Conservation (phyloP, 1,284 basidiomycete species). For the Apiotrichum siamense region DNA sequence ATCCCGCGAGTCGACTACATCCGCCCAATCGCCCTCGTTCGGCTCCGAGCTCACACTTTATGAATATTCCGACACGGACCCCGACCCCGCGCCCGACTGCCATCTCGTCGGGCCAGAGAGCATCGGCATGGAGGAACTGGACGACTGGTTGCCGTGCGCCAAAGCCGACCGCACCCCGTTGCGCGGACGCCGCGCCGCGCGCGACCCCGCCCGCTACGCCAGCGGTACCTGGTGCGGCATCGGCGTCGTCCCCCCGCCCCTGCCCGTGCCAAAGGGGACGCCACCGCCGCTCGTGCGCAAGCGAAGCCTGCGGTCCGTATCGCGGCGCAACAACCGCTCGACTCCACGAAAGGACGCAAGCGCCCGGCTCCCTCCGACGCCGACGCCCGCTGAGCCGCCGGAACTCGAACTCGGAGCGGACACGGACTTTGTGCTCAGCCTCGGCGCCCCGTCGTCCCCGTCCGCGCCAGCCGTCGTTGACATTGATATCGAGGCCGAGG, state of each 20-base stretch:
- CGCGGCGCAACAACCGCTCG: constrained; percentile 10
- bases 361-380: constrained; percentile 8
- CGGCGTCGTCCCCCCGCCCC: constrained; percentile 31
- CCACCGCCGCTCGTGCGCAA: constrained; percentile 14
- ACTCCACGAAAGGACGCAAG: constrained; percentile 10
- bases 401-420: constrained; percentile 10
- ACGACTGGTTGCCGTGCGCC: constrained; percentile 32
- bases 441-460: background rate
- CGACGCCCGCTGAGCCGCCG: constrained; percentile 1
- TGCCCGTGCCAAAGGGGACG: background rate
- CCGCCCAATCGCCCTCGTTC: constrained; percentile 22
- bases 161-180: constrained; percentile 25
- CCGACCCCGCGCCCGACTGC: constrained; percentile 20
- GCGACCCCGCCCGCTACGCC: constrained; percentile 7
- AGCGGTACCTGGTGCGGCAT: constrained; percentile 37
- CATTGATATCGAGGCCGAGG: constrained; percentile 14
- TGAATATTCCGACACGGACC: constrained; percentile 20
- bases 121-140: constrained; percentile 38
- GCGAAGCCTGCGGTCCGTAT: constrained; percentile 11
- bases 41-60: constrained; percentile 31
- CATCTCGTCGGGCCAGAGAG: constrained; percentile 40
- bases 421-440: background rate
- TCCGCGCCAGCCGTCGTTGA: background rate
- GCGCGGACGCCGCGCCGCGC: constrained; percentile 15
- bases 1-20: constrained; percentile 16